Evolutionary conservation across 2,329 filamentous ascomycete genomes (phyloP).

Genomic region (Microdochium bolleyi): DNA sequence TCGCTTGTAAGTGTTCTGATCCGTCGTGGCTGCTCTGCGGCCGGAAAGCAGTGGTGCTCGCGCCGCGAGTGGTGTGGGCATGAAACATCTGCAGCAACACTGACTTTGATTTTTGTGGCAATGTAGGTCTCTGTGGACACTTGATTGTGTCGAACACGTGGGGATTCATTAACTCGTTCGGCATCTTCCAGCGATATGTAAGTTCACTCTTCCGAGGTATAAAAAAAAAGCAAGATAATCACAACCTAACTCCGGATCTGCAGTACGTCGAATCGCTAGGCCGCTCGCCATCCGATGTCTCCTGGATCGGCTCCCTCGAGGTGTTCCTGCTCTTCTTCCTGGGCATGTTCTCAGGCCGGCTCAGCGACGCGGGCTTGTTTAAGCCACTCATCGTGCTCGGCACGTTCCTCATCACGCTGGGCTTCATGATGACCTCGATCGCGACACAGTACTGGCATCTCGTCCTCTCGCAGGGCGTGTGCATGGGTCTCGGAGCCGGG

Average conservation of each 20-base stretch:
- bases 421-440: constrained; percentile 36
- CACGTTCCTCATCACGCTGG: constrained; percentile 30
- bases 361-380: constrained; percentile 47
- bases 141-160: constrained; percentile 43
- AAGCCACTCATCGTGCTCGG: constrained; percentile 32
- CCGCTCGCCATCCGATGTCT: constrained; percentile 34
- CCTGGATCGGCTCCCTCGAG: constrained; percentile 47
- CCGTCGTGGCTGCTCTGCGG: too few relatives aligned
- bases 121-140: constrained; percentile 28
- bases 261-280: constrained; percentile 34
- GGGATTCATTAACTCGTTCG: constrained; percentile 48
- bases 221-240: too few relatives aligned
- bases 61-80: neutral
- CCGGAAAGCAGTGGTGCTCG: too few relatives aligned
- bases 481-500: constrained; percentile 49
- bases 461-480: constrained; percentile 45
- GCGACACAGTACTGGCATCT: constrained; percentile 45
- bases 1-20: constrained; percentile 28
- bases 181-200: constrained; percentile 40
- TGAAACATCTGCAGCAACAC: neutral
- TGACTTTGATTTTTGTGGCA: too few relatives aligned
- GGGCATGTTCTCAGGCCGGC: constrained; percentile 42
- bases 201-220: neutral
- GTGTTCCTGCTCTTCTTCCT: constrained; percentile 48
- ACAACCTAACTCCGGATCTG: neutral